These are phyloP conservation scores for Sophora flavescens DNA, from an alignment of 306 rosid genomes.

Conservation along the genomic window DNA sequence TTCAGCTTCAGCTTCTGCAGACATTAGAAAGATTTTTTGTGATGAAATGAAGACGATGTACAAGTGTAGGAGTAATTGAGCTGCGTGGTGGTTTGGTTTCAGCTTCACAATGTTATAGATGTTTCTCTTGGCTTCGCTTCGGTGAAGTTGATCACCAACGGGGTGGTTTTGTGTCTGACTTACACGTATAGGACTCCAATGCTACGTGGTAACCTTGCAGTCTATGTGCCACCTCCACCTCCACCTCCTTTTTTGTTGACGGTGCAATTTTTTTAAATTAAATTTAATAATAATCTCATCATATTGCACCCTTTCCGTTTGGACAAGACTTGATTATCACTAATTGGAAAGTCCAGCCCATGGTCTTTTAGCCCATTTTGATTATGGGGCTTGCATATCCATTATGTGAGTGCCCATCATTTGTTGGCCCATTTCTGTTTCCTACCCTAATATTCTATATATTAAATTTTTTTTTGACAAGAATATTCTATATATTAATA, in stretches of 20 bases:
- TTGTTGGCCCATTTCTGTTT: conserved; percentile 20
- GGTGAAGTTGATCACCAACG: conserved; percentile 25
- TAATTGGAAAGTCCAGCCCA: background rate
- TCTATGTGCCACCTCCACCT: conserved; percentile 44
- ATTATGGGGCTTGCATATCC: background rate
- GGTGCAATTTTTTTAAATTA: background rate
- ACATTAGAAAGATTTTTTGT: conserved; percentile 44
- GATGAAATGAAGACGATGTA: conserved; percentile 1
- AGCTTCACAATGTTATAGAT: background rate
- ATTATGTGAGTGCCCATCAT: conserved; percentile 37
- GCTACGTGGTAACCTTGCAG: conserved; percentile 60
- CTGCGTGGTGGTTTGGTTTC: background rate
- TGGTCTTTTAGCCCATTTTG: no score
- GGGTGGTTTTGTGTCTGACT: background rate
- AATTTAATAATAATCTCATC: background rate
- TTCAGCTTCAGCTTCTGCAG: conserved; percentile 41
- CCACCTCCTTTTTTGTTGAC: background rate
- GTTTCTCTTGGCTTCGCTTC: background rate
- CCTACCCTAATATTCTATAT: background rate
- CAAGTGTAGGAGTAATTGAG: background rate
- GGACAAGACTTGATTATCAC: background rate
- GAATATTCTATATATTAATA: no score
- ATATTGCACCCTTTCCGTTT: no score
- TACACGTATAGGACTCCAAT: conserved; percentile 52
- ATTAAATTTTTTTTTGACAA: background rate